Conservation (phyloP, 768 basidiomycete genomes). For the Tephrocybe sp. region DNA sequence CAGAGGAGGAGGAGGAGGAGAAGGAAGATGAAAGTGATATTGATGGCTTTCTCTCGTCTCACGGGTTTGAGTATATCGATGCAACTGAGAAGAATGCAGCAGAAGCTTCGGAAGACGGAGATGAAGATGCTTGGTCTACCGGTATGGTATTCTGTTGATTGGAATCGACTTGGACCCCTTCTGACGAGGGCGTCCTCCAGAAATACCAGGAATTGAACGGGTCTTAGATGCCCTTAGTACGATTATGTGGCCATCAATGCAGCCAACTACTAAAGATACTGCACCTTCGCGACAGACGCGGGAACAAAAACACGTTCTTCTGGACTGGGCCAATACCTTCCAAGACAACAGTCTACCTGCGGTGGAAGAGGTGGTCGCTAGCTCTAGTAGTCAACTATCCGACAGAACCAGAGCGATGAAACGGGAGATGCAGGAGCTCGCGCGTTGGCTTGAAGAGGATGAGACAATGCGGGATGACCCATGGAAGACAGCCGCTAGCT, state of each 20-base stretch:
- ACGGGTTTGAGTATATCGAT: slow-evolving; percentile 80
- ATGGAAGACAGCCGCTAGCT: slow-evolving; percentile 38
- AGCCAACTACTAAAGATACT: slow-evolving; percentile 31
- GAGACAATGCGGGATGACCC: slow-evolving; percentile 34
- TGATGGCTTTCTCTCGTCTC: slow-evolving; percentile 65
- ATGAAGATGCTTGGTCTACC: slow-evolving; percentile 17
- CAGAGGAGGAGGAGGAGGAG: slow-evolving; percentile 23
- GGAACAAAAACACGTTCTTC: slow-evolving; percentile 30
- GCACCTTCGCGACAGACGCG: slow-evolving; percentile 14
- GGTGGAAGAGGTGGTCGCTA: slow-evolving; percentile 18
- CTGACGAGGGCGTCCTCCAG: slow-evolving; percentile 25
- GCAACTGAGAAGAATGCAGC: slow-evolving; percentile 30
- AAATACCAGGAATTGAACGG: slow-evolving; percentile 57
- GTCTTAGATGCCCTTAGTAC: slow-evolving; percentile 81
- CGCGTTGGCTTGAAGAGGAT: slow-evolving; percentile 62
- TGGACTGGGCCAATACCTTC: slow-evolving; percentile 44
- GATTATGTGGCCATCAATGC: slow-evolving; percentile 87
- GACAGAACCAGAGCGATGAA: slow-evolving; percentile 35
- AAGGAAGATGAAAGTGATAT: slow-evolving; percentile 52
- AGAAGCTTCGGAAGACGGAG: slow-evolving; percentile 8
- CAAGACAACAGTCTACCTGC: slow-evolving; percentile 33
- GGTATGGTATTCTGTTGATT: slow-evolving; percentile 23
- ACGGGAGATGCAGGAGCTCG: slow-evolving; percentile 57
- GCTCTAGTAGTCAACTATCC: slow-evolving; percentile 21
- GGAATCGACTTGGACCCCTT: not conserved